Evolutionary conservation across 2,329 filamentous ascomycete genomes (phyloP).

Genomic region (Metarhizium guizhouense): DNA sequence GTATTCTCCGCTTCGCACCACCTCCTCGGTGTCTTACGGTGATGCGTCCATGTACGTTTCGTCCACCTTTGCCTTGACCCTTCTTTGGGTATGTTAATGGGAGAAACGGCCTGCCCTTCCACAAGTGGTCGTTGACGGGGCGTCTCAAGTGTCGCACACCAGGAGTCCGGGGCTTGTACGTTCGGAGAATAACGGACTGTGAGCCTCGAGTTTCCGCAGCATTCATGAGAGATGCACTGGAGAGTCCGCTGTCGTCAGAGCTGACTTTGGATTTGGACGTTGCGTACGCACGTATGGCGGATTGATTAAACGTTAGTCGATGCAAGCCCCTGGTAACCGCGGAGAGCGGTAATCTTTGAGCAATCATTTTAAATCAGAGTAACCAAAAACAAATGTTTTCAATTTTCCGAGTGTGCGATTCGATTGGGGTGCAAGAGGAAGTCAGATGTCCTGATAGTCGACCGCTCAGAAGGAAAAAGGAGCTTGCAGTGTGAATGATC

Average conservation of each 20-base stretch:
- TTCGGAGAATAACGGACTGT: slow-evolving; percentile 52
- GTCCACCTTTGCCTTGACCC: slow-evolving; percentile 84
- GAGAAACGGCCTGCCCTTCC: slow-evolving; percentile 80
- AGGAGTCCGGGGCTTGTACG: slow-evolving; percentile 88
- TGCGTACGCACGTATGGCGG: slow-evolving; percentile 22
- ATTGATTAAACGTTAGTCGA: slow-evolving; percentile 17
- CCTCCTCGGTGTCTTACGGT: slow-evolving; percentile 89
- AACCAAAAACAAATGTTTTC: neutral
- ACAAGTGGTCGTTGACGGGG: slow-evolving; percentile 92
- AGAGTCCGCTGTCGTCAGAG: slow-evolving; percentile 5
- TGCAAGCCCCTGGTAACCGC: slow-evolving; percentile 19
- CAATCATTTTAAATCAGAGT: slow-evolving; percentile 18
- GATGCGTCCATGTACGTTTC: slow-evolving; percentile 78
- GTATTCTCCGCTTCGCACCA: slow-evolving; percentile 83
- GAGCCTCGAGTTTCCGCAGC: slow-evolving; percentile 14
- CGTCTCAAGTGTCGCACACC: slow-evolving; percentile 86
- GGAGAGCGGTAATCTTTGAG: slow-evolving; percentile 19
- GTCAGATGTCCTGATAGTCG: neutral
- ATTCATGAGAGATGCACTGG: slow-evolving; percentile 13
- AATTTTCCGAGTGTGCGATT: neutral
- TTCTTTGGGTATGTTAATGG: slow-evolving; percentile 86
- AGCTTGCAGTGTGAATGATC: neutral
- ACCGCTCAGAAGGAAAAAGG: neutral
- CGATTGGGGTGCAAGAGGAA: neutral
- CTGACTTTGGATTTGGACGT: slow-evolving; percentile 15